A percentile compares a stretch with the other conserved stretches of the same genome.
Evolutionary conservation across 345 rosid species (phyloP).

Genomic region (Salix purpurea): DNA sequence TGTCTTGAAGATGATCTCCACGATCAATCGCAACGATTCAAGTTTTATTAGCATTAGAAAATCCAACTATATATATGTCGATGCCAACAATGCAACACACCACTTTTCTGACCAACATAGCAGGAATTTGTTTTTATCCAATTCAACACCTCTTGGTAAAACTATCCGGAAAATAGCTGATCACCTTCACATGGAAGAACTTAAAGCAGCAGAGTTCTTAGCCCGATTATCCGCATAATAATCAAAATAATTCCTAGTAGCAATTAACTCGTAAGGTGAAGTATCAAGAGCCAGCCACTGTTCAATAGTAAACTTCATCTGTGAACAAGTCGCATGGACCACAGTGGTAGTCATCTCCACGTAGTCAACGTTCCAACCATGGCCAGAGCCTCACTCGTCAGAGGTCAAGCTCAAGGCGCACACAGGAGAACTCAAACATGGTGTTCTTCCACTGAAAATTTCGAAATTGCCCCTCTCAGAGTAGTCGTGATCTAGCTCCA

Average conservation of each 20-base stretch:
- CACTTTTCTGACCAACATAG: background rate
- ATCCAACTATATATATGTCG: background rate
- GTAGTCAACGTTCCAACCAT: constrained; percentile 90
- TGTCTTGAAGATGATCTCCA: background rate
- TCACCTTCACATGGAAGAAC: background rate
- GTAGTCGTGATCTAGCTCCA: constrained; percentile 65
- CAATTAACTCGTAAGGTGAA: constrained; percentile 60
- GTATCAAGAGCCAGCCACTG: constrained; percentile 81
- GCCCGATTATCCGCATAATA: background rate
- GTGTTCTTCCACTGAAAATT: constrained; percentile 71
- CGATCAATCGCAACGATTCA: background rate
- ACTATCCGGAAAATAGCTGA: background rate
- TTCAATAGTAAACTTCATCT: constrained; percentile 61
- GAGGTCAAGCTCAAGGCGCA: constrained; percentile 76
- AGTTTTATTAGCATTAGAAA: background rate
- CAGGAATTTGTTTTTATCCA: background rate
- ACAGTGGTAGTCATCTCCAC: constrained; percentile 68
- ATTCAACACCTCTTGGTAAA: background rate
- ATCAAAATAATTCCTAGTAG: constrained; percentile 46
- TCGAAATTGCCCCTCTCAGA: constrained; percentile 90
- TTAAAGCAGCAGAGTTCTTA: background rate
- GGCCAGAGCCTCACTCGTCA: constrained; percentile 66
- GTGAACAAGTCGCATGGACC: constrained; percentile 48
- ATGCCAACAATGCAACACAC: background rate
- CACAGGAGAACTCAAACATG: constrained; percentile 46